Percentiles rank a stretch among this genome's conserved stretches.
Conservation (phyloP, 2,329 filamentous ascomycete genomes). For the Lasiodiplodia sp. region DNA sequence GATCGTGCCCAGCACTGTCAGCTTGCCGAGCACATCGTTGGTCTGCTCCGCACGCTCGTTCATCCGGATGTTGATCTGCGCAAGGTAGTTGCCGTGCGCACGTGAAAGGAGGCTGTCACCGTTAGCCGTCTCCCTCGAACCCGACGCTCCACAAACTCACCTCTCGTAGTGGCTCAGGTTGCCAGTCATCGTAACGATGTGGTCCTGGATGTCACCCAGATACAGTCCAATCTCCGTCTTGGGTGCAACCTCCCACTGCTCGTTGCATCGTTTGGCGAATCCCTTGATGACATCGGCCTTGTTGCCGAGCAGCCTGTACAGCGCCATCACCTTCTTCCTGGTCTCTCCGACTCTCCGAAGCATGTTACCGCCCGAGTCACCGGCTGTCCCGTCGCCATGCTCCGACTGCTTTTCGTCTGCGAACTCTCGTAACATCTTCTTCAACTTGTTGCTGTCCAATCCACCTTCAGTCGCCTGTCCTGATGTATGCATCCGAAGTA, state of each 20-base stretch:
- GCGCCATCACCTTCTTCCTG: slow-evolving; percentile 94
- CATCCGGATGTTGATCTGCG: slow-evolving; percentile 98
- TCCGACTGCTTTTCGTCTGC: slow-evolving; percentile 39
- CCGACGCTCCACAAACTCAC: slow-evolving; percentile 58
- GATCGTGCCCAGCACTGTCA: slow-evolving; percentile 95
- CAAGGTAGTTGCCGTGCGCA: slow-evolving; percentile 96
- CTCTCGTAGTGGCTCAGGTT: slow-evolving; percentile 97
- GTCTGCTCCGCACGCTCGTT: slow-evolving; percentile 97
- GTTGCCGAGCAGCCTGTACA: slow-evolving; percentile 91
- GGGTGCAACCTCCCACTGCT: slow-evolving; percentile 96
- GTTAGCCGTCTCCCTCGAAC: slow-evolving; percentile 29
- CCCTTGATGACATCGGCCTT: slow-evolving; percentile 99
- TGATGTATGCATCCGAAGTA: slow-evolving; percentile 77
- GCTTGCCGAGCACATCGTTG: slow-evolving; percentile 89
- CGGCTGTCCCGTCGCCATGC: slow-evolving; percentile 53
- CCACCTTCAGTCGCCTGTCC: slow-evolving; percentile 46
- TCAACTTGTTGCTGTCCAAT: slow-evolving; percentile 34
- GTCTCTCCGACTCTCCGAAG: slow-evolving; percentile 90
- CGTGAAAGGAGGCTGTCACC: slow-evolving; percentile 79
- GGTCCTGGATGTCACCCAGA: slow-evolving; percentile 97
- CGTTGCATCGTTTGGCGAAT: slow-evolving; percentile 97
- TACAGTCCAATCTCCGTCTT: slow-evolving; percentile 97
- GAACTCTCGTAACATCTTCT: slow-evolving; percentile 34
- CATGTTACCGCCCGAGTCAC: slow-evolving; percentile 74
- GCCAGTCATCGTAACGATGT: slow-evolving; percentile 98